phyloP scores from a whole-genome alignment of 805 yeast species.

The Yamadazyma nakazawae region DNA sequence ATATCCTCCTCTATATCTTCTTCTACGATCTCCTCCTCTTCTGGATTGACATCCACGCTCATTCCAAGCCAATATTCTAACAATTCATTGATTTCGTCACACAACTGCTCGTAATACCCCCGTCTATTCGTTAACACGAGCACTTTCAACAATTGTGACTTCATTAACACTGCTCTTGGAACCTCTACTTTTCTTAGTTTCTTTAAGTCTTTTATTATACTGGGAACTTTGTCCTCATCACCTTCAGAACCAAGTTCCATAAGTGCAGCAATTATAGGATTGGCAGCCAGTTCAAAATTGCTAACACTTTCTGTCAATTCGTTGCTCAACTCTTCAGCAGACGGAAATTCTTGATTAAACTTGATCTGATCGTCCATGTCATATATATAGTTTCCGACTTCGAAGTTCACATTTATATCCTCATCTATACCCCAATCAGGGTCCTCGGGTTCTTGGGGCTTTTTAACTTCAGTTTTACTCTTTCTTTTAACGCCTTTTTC shows the following conservation, averaged over 20 bases:
- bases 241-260: not conserved
- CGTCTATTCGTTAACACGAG: constrained; percentile 30
- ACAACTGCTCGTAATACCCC: constrained; percentile 2
- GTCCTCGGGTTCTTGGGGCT: constrained; percentile 14
- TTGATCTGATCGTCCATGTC: constrained; percentile 28
- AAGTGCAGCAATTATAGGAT: not conserved
- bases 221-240: not conserved
- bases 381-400: constrained; percentile 33
- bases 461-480: not conserved
- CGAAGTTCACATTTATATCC: constrained; percentile 21
- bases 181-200: constrained; percentile 17
- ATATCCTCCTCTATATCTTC: constrained; percentile 5
- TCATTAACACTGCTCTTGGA: constrained; percentile 29
- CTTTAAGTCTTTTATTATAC: constrained; percentile 10
- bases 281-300: constrained; percentile 12
- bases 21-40: constrained; percentile 8
- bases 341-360: constrained; percentile 24
- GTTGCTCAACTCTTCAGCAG: constrained; percentile 19
- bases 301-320: constrained; percentile 17
- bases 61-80: constrained; percentile 20
- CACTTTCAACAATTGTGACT: constrained; percentile 29
- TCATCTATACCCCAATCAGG: constrained; percentile 46
- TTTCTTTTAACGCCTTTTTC: constrained; percentile 7
- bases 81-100: constrained; percentile 13
- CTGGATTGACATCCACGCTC: constrained; percentile 15